A percentile compares a stretch with the other conserved stretches of the same genome.
Conservation (phyloP, 176 grass and related monocot genomes). For the maize (Zea mays) region Zm-B73-REFERENCE-NAM-5.0 NC_050096.1:131155001-131155500, state of each 20-base stretch:
- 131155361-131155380: neutral
- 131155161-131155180: neutral
- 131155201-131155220: slow-evolving; percentile 9
- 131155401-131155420: too few species aligned
- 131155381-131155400: too few species aligned
- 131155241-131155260: neutral
- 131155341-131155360: neutral
- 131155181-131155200: neutral
- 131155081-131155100: neutral
- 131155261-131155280: slow-evolving; percentile 15
- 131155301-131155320: neutral
- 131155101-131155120: neutral
- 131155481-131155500: too few species aligned
- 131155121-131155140: neutral
- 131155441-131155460: too few species aligned
- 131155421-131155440: too few species aligned
- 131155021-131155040: too few species aligned
- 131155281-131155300: neutral
- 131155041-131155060: too few species aligned
- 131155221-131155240: neutral
- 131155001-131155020: too few species aligned
- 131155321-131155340: neutral
- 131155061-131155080: too few species aligned
- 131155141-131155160: slow-evolving; percentile 8
- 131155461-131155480: too few species aligned